Conservation (phyloP, 148 eudicot species). For the Amaranthus palmeri region DNA sequence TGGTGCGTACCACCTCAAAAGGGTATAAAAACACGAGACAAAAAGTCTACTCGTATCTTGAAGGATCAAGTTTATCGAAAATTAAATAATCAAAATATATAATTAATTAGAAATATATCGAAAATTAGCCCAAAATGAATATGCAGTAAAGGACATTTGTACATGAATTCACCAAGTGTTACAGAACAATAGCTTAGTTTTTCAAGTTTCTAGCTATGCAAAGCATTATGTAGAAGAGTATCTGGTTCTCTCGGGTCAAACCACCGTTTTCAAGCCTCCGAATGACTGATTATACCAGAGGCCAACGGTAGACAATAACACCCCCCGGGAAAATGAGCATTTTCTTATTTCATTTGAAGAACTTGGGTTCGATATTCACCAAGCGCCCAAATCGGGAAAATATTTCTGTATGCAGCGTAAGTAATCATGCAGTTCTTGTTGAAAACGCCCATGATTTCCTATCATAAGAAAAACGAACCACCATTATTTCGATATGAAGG, state of each 20-base stretch:
- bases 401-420: conserved; percentile 75
- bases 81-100: too few relatives aligned
- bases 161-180: neutral
- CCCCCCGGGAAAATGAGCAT: neutral
- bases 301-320: too few relatives aligned
- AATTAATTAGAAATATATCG: too few relatives aligned
- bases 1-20: too few relatives aligned
- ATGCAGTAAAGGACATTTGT: neutral
- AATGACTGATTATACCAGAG: too few relatives aligned
- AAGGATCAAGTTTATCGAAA: too few relatives aligned
- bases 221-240: neutral
- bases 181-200: neutral
- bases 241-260: neutral
- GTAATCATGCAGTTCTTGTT: conserved; percentile 90
- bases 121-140: neutral
- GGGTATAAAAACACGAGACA: too few relatives aligned
- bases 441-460: conserved; percentile 97
- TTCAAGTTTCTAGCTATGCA: conserved; percentile 2
- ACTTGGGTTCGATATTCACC: conserved; percentile 75
- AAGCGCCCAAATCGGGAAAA: conserved; percentile 88
- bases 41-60: too few relatives aligned
- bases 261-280: too few relatives aligned
- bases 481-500: neutral
- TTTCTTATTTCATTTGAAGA: conserved; percentile 22
- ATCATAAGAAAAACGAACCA: conserved; percentile 11